Evolutionary conservation across 139 green algal species (phyloP).

Genomic region (Picochlorum sp.): DNA sequence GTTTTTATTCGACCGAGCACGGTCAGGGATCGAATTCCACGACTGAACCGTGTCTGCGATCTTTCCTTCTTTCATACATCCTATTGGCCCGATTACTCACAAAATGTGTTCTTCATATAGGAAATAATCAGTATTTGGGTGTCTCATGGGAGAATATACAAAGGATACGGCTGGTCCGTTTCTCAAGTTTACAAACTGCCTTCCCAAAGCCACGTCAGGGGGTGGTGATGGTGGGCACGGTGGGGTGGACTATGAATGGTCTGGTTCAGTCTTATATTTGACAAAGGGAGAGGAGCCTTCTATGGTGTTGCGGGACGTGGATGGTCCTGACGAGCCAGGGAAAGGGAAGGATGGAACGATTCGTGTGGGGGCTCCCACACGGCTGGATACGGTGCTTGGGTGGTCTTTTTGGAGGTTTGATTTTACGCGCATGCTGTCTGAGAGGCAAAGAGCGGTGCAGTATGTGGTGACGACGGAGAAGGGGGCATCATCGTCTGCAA

Average conservation of each 20-base stretch:
- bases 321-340: neutral
- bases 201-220: too few relatives aligned
- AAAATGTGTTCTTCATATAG: too few relatives aligned
- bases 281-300: neutral
- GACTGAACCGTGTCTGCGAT: too few relatives aligned
- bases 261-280: slow-evolving; percentile 14
- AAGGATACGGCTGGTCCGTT: slow-evolving; percentile 13
- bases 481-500: slow-evolving; percentile 3
- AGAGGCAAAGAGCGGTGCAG: slow-evolving; percentile 11
- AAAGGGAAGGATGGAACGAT: neutral
- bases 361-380: neutral
- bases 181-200: slow-evolving; percentile 12
- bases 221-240: too few relatives aligned
- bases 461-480: slow-evolving; percentile 15
- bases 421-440: slow-evolving; percentile 15
- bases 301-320: neutral
- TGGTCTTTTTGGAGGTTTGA: slow-evolving; percentile 47
- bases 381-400: slow-evolving; percentile 19
- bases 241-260: slow-evolving; percentile 3
- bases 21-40: too few relatives aligned
- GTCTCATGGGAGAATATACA: neutral
- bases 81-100: too few relatives aligned
- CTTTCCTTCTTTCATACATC: too few relatives aligned
- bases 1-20: too few relatives aligned
- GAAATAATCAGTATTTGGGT: too few relatives aligned